Percentiles rank a stretch among this genome's conserved stretches.
phyloP scores from a whole-genome alignment of 768 basidiomycete genomes.

The Lentinula boryana region DNA sequence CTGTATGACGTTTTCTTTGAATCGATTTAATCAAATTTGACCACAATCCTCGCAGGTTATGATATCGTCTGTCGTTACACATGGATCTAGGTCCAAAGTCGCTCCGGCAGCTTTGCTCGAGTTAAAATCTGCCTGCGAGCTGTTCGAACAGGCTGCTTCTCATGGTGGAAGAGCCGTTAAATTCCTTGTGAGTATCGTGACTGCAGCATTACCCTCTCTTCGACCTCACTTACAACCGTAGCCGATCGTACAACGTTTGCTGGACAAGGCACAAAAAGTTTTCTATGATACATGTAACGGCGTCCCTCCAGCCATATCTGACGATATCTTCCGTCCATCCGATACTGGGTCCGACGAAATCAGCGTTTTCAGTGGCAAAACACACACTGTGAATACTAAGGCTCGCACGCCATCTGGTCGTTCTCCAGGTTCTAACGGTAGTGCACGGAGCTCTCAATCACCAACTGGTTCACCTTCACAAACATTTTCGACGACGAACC shows the following conservation, averaged over 20 bases:
- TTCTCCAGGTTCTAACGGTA: neutral
- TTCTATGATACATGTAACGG: constrained; percentile 44
- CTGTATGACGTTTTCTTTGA: constrained; percentile 31
- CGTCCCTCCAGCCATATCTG: constrained; percentile 35
- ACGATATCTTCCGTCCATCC: constrained; percentile 57
- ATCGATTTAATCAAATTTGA: neutral
- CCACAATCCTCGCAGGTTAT: constrained; percentile 45
- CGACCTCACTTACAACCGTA: constrained; percentile 17
- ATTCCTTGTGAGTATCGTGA: constrained; percentile 47
- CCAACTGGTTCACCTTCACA: constrained; percentile 27
- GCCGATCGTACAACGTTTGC: constrained; percentile 62
- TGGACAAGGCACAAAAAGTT: constrained; percentile 52
- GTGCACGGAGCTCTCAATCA: constrained; percentile 13
- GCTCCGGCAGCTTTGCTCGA: constrained; percentile 67
- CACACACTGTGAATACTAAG: constrained; percentile 54
- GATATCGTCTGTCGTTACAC: constrained; percentile 72
- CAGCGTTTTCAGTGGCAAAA: constrained; percentile 72
- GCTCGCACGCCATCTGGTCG: constrained; percentile 4
- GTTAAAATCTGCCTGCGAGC: constrained; percentile 51
- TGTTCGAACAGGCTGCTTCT: constrained; percentile 58
- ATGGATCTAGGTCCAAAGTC: constrained; percentile 59
- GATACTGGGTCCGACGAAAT: constrained; percentile 55
- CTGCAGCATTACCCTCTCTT: neutral
- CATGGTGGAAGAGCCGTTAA: constrained; percentile 66
- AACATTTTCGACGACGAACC: constrained; percentile 23